Percentiles rank a stretch among this genome's conserved stretches.
Evolutionary conservation across 805 yeast genomes (phyloP).

Genomic region (Kluyveromyces nonfermentans): DNA sequence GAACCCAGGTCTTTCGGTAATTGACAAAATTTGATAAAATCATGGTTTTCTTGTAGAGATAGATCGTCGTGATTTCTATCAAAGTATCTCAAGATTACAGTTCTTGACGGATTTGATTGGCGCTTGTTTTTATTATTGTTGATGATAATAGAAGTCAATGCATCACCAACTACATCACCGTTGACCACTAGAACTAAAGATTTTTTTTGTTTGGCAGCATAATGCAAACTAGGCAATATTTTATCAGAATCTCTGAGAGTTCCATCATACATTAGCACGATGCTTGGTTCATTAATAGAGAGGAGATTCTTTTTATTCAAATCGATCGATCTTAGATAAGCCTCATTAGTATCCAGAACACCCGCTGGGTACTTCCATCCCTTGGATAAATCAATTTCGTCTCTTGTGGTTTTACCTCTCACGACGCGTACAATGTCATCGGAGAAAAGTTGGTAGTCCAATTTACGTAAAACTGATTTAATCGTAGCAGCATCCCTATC

Average conservation of each 20-base stretch:
- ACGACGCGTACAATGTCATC: constrained; percentile 25
- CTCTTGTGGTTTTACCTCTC: constrained; percentile 18
- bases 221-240: constrained; percentile 21
- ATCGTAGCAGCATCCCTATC: constrained; percentile 12
- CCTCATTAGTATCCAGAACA: constrained; percentile 19
- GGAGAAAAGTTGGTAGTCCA: constrained; percentile 21
- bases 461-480: constrained; percentile 12
- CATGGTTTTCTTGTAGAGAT: constrained; percentile 19
- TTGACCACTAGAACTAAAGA: constrained; percentile 19
- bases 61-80: constrained; percentile 10
- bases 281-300: constrained; percentile 12
- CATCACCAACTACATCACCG: constrained; percentile 25
- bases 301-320: constrained; percentile 19
- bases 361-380: constrained; percentile 27
- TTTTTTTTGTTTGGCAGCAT: constrained; percentile 16
- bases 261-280: constrained; percentile 24
- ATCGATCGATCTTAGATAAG: constrained; percentile 23
- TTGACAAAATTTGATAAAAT: constrained; percentile 18
- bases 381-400: constrained; percentile 23
- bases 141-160: constrained; percentile 22
- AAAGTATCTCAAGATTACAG: constrained; percentile 18
- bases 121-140: constrained; percentile 25
- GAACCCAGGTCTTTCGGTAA: constrained; percentile 22
- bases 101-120: constrained; percentile 11
- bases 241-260: constrained; percentile 18